phyloP scores from a whole-genome alignment of 257 asterid species.

The Nicotiana knightiana region DNA sequence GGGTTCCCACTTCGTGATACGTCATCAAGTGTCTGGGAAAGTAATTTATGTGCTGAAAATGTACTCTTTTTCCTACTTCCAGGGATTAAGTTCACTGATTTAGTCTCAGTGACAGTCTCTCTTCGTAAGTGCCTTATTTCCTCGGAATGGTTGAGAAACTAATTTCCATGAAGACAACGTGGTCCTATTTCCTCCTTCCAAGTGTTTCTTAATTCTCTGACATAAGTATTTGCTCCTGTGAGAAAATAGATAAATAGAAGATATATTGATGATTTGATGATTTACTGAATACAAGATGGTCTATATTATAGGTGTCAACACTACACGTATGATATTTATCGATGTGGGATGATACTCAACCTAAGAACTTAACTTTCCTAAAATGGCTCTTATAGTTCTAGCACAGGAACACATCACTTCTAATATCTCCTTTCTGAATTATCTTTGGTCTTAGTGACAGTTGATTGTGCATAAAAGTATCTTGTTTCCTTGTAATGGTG shows the following conservation, averaged over 20 bases:
- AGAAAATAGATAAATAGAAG: neutral
- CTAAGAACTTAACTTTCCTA: neutral
- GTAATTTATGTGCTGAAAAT: neutral
- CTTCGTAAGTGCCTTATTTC: too few species aligned
- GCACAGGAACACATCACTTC: neutral
- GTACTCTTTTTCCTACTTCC: neutral
- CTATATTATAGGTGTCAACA: neutral
- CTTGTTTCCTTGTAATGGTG: neutral
- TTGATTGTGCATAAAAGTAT: neutral
- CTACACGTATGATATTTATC: neutral
- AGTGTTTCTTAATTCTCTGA: neutral
- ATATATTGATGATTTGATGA: constrained; percentile 2
- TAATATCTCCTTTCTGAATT: neutral
- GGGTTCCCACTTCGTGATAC: neutral
- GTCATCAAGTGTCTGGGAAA: neutral
- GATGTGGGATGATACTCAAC: neutral
- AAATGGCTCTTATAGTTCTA: neutral
- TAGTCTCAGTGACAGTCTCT: too few species aligned
- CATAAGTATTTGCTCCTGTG: neutral
- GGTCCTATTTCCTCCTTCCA: neutral
- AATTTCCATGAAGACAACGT: neutral
- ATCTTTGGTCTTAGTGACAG: neutral
- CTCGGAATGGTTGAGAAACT: neutral
- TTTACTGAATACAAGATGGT: neutral
- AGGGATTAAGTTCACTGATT: neutral